Evolutionary conservation across 164 flowering plant genomes (phyloP).

Genomic region (Aristolochia fimbriata): DNA sequence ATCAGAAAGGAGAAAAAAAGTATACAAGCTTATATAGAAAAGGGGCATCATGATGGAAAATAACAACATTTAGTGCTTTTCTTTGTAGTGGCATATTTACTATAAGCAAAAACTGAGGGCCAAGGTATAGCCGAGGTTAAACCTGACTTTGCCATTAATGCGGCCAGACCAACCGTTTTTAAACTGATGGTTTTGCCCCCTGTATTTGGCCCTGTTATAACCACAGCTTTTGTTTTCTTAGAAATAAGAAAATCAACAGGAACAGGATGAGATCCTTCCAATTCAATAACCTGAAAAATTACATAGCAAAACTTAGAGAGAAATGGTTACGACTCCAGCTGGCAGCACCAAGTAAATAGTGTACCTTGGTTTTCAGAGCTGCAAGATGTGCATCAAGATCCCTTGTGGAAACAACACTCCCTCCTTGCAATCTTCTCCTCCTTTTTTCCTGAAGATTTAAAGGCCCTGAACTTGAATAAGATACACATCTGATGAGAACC

Average conservation of each 20-base stretch:
- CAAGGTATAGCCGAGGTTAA: background rate
- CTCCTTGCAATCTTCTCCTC: slow-evolving; percentile 44
- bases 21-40: background rate
- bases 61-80: background rate
- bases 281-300: slow-evolving; percentile 38
- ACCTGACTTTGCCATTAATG: slow-evolving; percentile 98
- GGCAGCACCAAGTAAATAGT: background rate
- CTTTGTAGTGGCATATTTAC: background rate
- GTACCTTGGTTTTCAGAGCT: slow-evolving; percentile 42
- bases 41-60: background rate
- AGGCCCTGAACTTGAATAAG: slow-evolving; percentile 3
- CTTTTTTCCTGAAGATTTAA: slow-evolving; percentile 40
- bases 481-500: too few species aligned
- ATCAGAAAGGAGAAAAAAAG: background rate
- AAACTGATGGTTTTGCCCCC: slow-evolving; percentile 97
- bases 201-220: slow-evolving; percentile 94
- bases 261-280: slow-evolving; percentile 60
- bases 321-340: background rate
- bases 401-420: slow-evolving; percentile 18
- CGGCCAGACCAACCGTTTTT: slow-evolving; percentile 84
- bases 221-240: slow-evolving; percentile 50
- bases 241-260: slow-evolving; percentile 69
- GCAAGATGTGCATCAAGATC: slow-evolving; percentile 27
- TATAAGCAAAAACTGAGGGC: background rate
- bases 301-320: background rate